Percentiles rank a stretch among this genome's conserved stretches.
phyloP scores from a whole-genome alignment of 2,329 filamentous ascomycete genomes.

The Cordyceps tenuipes region DNA sequence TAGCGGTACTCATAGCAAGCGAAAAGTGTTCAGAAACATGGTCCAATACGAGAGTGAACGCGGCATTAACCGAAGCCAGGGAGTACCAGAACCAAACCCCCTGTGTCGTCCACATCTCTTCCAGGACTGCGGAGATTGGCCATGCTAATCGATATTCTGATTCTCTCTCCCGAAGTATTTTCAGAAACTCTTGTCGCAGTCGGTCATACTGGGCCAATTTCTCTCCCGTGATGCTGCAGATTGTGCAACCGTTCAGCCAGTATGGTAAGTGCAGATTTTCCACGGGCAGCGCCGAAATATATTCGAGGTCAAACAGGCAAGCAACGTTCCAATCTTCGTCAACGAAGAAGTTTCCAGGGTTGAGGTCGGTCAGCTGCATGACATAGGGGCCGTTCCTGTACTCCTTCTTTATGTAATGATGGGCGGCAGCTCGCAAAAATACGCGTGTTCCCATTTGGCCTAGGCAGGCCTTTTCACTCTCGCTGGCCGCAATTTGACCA shows the following conservation, averaged over 20 bases:
- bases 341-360: conserved; percentile 28
- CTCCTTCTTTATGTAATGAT: conserved; percentile 19
- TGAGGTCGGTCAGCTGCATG: conserved; percentile 24
- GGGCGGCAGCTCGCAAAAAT: conserved; percentile 11
- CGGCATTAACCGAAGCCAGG: neutral
- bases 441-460: neutral
- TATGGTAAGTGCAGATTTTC: neutral
- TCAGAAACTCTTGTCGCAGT: neutral
- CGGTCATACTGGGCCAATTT: neutral
- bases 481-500: neutral
- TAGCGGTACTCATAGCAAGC: neutral
- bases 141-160: neutral
- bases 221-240: neutral
- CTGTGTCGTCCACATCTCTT: neutral
- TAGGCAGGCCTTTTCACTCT: neutral
- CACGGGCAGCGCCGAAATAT: conserved; percentile 21
- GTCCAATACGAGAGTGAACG: neutral
- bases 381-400: conserved; percentile 21
- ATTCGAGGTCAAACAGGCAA: conserved; percentile 27
- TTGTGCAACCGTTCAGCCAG: neutral
- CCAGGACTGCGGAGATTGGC: neutral
- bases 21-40: neutral
- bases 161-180: neutral
- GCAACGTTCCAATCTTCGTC: conserved; percentile 28
- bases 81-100: neutral